A percentile compares a stretch with the other conserved stretches of the same genome.
Evolutionary conservation across 2,329 filamentous ascomycete genomes (phyloP).

Genomic region (Ophiostoma sp.): DNA sequence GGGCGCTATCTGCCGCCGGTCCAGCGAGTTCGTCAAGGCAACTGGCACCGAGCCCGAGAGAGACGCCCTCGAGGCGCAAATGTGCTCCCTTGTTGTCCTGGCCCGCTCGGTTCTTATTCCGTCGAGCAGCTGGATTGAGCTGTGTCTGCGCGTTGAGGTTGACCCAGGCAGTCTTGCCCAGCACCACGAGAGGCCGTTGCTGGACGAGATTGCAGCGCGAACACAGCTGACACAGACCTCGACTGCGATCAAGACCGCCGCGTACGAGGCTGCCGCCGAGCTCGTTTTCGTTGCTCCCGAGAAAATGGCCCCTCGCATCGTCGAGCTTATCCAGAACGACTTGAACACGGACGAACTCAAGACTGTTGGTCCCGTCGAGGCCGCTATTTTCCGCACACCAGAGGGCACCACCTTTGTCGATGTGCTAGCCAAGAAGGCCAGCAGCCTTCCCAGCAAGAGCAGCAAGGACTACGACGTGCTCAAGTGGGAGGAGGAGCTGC

Average conservation of each 20-base stretch:
- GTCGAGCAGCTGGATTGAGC: slow-evolving; percentile 78
- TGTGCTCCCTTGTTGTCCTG: slow-evolving; percentile 71
- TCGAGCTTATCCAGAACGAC: slow-evolving; percentile 68
- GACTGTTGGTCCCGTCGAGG: slow-evolving; percentile 76
- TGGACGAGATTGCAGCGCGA: slow-evolving; percentile 58
- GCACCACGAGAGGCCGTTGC: slow-evolving; percentile 56
- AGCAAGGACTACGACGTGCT: slow-evolving; percentile 91
- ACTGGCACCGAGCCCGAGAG: slow-evolving; percentile 41
- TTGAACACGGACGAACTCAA: slow-evolving; percentile 65
- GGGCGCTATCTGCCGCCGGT: slow-evolving; percentile 57
- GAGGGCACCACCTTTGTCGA: slow-evolving; percentile 87
- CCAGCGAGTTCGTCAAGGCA: slow-evolving; percentile 44
- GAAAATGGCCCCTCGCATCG: slow-evolving; percentile 66
- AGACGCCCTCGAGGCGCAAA: slow-evolving; percentile 58
- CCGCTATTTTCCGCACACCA: slow-evolving; percentile 85
- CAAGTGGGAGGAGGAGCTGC: slow-evolving; percentile 94
- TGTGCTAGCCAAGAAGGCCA: slow-evolving; percentile 77
- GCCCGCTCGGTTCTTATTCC: slow-evolving; percentile 73
- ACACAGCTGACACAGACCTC: slow-evolving; percentile 48
- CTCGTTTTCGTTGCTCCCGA: slow-evolving; percentile 91
- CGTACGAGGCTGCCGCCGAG: slow-evolving; percentile 81
- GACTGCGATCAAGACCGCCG: slow-evolving; percentile 56
- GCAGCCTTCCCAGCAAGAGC: slow-evolving; percentile 72
- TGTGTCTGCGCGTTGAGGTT: slow-evolving; percentile 70
- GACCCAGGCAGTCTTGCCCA: slow-evolving; percentile 77